A percentile compares a stretch with the other conserved stretches of the same genome.
Evolutionary conservation across 176 grass and related monocot species (phyloP).

Genomic region (Oryza australiensis): DNA sequence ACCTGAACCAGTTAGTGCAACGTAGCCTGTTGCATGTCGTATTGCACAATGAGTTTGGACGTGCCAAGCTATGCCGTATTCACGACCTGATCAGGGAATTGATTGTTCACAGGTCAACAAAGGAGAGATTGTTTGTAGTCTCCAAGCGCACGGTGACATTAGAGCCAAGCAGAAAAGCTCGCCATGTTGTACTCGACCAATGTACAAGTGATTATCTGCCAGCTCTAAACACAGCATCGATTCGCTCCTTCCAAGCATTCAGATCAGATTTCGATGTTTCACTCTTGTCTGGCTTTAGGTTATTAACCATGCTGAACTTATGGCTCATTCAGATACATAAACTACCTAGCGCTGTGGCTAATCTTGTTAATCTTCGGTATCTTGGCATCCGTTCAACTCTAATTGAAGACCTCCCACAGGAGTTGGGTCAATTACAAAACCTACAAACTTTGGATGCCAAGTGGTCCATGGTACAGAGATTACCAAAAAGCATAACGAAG

Average conservation of each 20-base stretch:
- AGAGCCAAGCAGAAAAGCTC: not conserved
- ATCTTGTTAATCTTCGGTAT: constrained; percentile 39
- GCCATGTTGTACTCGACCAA: constrained; percentile 40
- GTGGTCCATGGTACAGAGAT: constrained; percentile 31
- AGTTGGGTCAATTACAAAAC: constrained; percentile 34
- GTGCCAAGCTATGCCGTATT: constrained; percentile 16
- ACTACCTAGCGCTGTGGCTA: constrained; percentile 17
- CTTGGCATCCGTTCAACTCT: constrained; percentile 38
- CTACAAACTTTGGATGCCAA: constrained; percentile 55
- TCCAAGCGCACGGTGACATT: not conserved
- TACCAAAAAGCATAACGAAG: constrained; percentile 40
- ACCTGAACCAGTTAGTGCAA: constrained; percentile 37
- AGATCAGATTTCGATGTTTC: constrained; percentile 8
- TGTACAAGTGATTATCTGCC: not conserved
- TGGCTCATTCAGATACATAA: constrained; percentile 11
- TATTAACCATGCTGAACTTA: constrained; percentile 37
- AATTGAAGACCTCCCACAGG: constrained; percentile 34
- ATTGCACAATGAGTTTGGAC: constrained; percentile 33
- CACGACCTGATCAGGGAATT: constrained; percentile 37
- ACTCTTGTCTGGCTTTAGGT: constrained; percentile 27
- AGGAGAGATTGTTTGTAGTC: constrained; percentile 28
- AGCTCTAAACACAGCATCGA: not conserved
- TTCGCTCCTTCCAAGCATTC: constrained; percentile 33
- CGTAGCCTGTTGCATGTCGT: constrained; percentile 31
- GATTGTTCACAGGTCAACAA: constrained; percentile 20